Conservation (phyloP, 495 filamentous ascomycete genomes). For the Acidiella bohemica region DNA sequence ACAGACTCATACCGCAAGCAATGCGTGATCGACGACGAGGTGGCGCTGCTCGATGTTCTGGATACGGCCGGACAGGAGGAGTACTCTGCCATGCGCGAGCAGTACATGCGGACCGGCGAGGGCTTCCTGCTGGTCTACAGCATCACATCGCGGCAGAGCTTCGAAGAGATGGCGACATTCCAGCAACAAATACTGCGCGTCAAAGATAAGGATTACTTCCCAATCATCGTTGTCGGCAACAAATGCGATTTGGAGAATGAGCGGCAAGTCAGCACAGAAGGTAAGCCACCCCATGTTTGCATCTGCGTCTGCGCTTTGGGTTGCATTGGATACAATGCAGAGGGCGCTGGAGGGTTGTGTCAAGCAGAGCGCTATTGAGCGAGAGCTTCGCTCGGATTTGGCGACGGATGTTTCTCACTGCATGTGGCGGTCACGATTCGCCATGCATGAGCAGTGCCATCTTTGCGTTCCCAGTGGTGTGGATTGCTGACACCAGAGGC, state of each 20-base stretch:
- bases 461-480: no score
- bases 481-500: no score
- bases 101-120: constrained; percentile 99
- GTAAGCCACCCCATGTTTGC: constrained; percentile 52
- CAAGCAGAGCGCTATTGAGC: no score
- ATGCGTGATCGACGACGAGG: constrained; percentile 95
- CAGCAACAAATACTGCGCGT: constrained; percentile 97
- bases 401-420: no score
- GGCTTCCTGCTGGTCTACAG: constrained; percentile 96
- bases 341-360: no score
- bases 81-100: constrained; percentile 98
- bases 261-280: constrained; percentile 77
- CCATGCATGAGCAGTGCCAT: no score
- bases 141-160: constrained; percentile 91
- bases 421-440: no score
- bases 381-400: no score
- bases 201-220: constrained; percentile 99
- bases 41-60: constrained; percentile 90
- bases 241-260: constrained; percentile 96
- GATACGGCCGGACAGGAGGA: constrained; percentile 98
- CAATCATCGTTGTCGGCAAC: constrained; percentile 98
- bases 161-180: constrained; percentile 95
- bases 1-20: constrained; percentile 99
- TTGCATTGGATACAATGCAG: no score
- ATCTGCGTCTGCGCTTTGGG: no score